Evolutionary conservation across 495 filamentous ascomycete genomes (phyloP).

Genomic region (Viridothelium virens): DNA sequence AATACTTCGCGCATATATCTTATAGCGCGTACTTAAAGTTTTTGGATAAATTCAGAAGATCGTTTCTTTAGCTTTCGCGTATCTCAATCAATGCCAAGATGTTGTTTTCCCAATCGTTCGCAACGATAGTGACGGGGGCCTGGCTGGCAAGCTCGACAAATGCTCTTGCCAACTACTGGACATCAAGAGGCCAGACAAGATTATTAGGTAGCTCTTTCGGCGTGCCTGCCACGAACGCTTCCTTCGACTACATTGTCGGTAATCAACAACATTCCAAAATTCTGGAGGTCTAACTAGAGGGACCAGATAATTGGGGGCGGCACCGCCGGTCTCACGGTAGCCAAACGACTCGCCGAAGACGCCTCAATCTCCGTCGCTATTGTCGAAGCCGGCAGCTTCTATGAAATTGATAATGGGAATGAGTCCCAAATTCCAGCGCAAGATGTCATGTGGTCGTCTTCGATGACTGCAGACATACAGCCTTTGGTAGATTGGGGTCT

Average conservation of each 20-base stretch:
- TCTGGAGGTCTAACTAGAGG: background rate
- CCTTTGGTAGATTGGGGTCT: constrained; percentile 27
- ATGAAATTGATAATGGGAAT: constrained; percentile 5
- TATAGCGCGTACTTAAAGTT: too few species aligned
- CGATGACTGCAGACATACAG: background rate
- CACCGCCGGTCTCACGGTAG: constrained; percentile 24
- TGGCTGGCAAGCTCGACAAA: too few species aligned
- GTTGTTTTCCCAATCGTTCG: too few species aligned
- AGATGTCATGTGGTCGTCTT: background rate
- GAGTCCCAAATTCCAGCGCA: background rate
- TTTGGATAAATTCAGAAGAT: too few species aligned
- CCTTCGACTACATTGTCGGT: constrained; percentile 23
- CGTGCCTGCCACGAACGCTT: constrained; percentile 12
- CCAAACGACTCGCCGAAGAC: constrained; percentile 13
- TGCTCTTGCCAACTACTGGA: too few species aligned
- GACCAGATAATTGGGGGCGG: constrained; percentile 20
- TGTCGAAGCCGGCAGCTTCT: constrained; percentile 22
- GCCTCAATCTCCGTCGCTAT: constrained; percentile 15
- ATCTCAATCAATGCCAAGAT: too few species aligned
- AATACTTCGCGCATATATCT: too few species aligned
- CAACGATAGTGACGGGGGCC: too few species aligned
- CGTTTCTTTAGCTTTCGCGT: too few species aligned
- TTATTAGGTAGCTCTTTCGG: constrained; percentile 21
- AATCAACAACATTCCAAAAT: background rate
- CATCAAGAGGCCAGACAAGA: background rate